These are phyloP conservation scores for Chaetomium olivaceum DNA, from an alignment of 2,329 filamentous ascomycete species.

Conservation along the genomic window DNA sequence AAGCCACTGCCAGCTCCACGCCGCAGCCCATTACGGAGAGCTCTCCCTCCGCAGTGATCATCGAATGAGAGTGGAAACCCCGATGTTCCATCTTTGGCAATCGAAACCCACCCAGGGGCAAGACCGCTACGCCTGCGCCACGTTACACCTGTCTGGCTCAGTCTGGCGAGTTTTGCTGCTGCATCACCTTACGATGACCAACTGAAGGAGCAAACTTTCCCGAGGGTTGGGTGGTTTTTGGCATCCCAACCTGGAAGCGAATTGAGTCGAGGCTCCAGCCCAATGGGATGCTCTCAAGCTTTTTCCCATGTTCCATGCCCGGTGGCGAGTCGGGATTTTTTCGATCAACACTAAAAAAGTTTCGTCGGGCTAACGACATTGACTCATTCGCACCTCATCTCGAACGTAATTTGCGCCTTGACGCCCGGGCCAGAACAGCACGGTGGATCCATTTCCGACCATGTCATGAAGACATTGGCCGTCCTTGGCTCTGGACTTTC, in stretches of 20 bases:
- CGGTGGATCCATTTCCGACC: background rate
- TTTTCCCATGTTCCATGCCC: background rate
- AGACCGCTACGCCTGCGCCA: conserved; percentile 16
- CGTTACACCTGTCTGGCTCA: conserved; percentile 12
- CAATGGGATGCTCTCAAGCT: background rate
- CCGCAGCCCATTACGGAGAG: background rate
- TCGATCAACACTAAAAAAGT: background rate
- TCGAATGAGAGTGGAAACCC: conserved; percentile 6
- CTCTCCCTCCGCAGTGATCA: background rate
- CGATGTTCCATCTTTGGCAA: conserved; percentile 6
- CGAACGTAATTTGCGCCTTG: conserved; percentile 12
- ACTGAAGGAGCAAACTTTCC: background rate
- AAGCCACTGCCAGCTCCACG: conserved; percentile 4
- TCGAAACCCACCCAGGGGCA: conserved; percentile 15
- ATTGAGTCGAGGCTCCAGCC: background rate
- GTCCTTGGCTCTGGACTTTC: background rate
- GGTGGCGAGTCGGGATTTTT: conserved; percentile 5
- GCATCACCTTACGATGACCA: background rate
- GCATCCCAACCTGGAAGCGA: background rate
- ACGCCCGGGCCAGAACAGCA: conserved; percentile 12
- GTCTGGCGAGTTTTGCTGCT: background rate
- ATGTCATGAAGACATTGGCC: background rate
- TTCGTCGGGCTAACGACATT: background rate
- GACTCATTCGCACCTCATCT: conserved; percentile 19
- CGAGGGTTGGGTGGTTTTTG: background rate